Percentiles rank a stretch among this genome's conserved stretches.
These are phyloP conservation scores for Microcos paniculata DNA, from an alignment of 345 rosid genomes.

Conservation along the genomic window DNA sequence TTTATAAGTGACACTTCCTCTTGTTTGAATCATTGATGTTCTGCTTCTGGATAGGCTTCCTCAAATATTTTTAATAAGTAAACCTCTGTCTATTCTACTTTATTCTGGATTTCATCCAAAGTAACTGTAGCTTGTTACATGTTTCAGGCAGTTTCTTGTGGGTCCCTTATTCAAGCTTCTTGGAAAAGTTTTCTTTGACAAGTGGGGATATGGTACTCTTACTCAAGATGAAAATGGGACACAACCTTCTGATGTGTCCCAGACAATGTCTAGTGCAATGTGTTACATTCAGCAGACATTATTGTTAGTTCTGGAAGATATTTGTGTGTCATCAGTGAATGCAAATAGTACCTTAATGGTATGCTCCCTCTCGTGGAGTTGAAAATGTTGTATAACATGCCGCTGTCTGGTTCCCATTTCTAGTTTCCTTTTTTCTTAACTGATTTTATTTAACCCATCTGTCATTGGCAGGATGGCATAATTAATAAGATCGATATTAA, in stretches of 20 bases:
- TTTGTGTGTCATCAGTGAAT: conserved; percentile 41
- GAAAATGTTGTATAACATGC: conserved; percentile 10
- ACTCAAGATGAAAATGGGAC: conserved; percentile 32
- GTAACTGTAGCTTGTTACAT: conserved; percentile 8
- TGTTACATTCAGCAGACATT: conserved; percentile 57
- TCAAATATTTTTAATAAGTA: conserved; percentile 4
- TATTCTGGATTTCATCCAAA: not conserved
- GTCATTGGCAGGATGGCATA: conserved; percentile 54
- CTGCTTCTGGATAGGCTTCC: conserved; percentile 4
- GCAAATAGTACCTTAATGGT: conserved; percentile 48
- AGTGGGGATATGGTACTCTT: conserved; percentile 35
- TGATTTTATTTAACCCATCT: not conserved
- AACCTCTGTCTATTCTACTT: conserved; percentile 15
- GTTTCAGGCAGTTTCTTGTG: conserved; percentile 62
- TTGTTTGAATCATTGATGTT: not conserved
- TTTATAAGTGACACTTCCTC: conserved; percentile 10
- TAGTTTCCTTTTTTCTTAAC: conserved; percentile 6
- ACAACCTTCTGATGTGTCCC: conserved; percentile 42
- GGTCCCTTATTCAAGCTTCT: conserved; percentile 80
- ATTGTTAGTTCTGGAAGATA: conserved; percentile 67
- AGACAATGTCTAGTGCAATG: conserved; percentile 33
- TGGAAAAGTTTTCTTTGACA: conserved; percentile 44
- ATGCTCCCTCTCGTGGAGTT: conserved; percentile 17
- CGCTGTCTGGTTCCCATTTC: not conserved
- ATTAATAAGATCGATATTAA: conserved; percentile 44